Evolutionary conservation across 768 basidiomycete genomes (phyloP).

Genomic region (Mycena floridula): DNA sequence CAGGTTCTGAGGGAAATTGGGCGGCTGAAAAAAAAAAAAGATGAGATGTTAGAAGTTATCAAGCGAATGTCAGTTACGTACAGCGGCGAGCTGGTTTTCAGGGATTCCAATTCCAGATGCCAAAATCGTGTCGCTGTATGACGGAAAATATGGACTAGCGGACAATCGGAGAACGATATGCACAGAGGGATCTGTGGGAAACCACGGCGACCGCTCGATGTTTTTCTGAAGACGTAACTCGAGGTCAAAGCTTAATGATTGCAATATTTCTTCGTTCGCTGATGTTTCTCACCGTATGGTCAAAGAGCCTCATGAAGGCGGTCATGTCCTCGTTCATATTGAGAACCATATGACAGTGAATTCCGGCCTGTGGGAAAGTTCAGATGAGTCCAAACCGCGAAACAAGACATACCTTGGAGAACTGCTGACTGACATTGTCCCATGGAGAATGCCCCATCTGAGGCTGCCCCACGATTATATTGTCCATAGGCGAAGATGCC

Average conservation of each 20-base stretch:
- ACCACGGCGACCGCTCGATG: slow-evolving; percentile 35
- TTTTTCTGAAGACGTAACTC: slow-evolving; percentile 35
- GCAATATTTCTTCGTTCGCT: not conserved
- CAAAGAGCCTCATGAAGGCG: slow-evolving; percentile 40
- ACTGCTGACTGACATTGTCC: slow-evolving; percentile 33
- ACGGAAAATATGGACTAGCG: slow-evolving; percentile 10
- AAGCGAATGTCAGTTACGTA: not conserved
- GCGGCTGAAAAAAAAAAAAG: slow-evolving; percentile 1
- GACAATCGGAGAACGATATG: slow-evolving; percentile 40
- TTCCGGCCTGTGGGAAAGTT: slow-evolving; percentile 33
- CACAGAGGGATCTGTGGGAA: slow-evolving; percentile 28
- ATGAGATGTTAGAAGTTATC: not conserved
- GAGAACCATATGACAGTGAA: slow-evolving; percentile 55
- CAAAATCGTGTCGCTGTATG: not conserved
- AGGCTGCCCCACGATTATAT: too few relatives aligned
- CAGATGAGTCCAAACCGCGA: slow-evolving; percentile 13
- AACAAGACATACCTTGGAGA: slow-evolving; percentile 35
- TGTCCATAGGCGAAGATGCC: slow-evolving; percentile 36
- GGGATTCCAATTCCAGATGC: not conserved
- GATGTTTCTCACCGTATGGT: slow-evolving; percentile 32
- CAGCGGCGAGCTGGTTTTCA: not conserved
- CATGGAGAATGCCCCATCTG: slow-evolving; percentile 29
- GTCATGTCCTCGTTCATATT: slow-evolving; percentile 39
- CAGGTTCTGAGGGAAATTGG: slow-evolving; percentile 21
- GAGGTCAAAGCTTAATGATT: slow-evolving; percentile 4